Evolutionary conservation across 331 rosid species (phyloP).

Genomic region (Cucumis variabilis): DNA sequence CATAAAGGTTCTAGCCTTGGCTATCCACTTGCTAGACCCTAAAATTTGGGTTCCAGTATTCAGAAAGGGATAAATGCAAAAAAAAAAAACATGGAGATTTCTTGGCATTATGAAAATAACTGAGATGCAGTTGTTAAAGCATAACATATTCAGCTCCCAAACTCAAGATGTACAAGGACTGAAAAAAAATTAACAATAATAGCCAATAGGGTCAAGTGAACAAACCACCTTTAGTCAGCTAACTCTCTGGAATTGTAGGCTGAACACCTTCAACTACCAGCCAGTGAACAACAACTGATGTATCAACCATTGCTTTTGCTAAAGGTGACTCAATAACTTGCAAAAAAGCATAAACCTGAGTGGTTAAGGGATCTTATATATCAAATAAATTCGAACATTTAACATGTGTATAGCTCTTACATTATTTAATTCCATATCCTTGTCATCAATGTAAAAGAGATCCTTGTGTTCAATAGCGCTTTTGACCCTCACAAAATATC

Average conservation of each 20-base stretch:
- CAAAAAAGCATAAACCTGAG: conserved; percentile 37
- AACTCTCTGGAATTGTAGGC: conserved; percentile 87
- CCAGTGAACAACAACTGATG: conserved; percentile 77
- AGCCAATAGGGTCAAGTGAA: no score
- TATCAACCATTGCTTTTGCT: conserved; percentile 77
- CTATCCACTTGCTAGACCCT: neutral
- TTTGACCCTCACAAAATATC: conserved; percentile 78
- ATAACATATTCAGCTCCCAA: no score
- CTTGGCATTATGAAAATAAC: no score
- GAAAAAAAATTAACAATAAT: no score
- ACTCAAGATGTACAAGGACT: no score
- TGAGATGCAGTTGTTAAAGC: no score
- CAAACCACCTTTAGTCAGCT: conserved; percentile 74
- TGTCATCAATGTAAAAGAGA: conserved; percentile 87
- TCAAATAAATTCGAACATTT: conserved; percentile 30
- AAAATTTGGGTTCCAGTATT: neutral
- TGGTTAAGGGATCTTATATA: conserved; percentile 23
- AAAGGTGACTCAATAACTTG: conserved; percentile 77
- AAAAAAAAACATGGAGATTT: no score
- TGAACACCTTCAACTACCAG: conserved; percentile 96
- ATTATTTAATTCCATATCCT: conserved; percentile 87
- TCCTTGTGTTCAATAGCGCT: conserved; percentile 88
- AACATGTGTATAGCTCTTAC: conserved; percentile 56
- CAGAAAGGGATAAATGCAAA: neutral
- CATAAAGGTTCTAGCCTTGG: neutral